Conservation (phyloP, 2,329 filamentous ascomycete genomes). For the Ophiostoma sp. region DNA sequence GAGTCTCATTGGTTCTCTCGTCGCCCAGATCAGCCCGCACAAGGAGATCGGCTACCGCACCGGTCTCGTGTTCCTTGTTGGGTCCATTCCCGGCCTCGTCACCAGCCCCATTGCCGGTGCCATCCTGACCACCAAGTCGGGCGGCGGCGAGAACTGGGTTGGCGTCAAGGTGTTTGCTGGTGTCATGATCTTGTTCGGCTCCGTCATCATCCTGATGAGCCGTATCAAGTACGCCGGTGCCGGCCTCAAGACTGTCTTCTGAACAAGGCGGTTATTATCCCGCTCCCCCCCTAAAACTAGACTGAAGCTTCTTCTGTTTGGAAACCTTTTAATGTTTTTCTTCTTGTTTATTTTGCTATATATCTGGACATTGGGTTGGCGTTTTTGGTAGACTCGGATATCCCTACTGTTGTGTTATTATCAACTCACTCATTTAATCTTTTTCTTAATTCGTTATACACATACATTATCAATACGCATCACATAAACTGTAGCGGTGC, state of each 20-base stretch:
- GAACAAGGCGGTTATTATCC: background rate
- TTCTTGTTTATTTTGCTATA: too few relatives aligned
- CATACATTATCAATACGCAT: background rate
- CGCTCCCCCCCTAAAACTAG: too few relatives aligned
- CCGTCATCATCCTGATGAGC: constrained; percentile 29
- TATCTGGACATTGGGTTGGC: background rate
- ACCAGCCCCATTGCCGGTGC: constrained; percentile 48
- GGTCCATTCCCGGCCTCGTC: constrained; percentile 48
- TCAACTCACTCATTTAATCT: background rate
- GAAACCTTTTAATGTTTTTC: background rate
- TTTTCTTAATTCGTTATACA: background rate
- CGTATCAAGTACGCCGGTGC: constrained; percentile 31
- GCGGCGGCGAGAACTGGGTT: constrained; percentile 30
- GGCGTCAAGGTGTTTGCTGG: constrained; percentile 39
- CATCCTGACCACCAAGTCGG: constrained; percentile 25
- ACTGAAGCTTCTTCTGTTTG: background rate
- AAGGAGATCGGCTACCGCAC: constrained; percentile 51
- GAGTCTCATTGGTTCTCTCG: constrained; percentile 37
- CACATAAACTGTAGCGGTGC: background rate
- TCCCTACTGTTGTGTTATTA: background rate
- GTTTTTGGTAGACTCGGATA: background rate
- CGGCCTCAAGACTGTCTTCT: constrained; percentile 31
- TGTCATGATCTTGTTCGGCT: constrained; percentile 33
- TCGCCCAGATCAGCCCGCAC: constrained; percentile 51
- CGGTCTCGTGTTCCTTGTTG: constrained; percentile 47